These are phyloP conservation scores for Salmacisia buchloeana DNA, from an alignment of 1,284 basidiomycete species.

Conservation along the genomic window DNA sequence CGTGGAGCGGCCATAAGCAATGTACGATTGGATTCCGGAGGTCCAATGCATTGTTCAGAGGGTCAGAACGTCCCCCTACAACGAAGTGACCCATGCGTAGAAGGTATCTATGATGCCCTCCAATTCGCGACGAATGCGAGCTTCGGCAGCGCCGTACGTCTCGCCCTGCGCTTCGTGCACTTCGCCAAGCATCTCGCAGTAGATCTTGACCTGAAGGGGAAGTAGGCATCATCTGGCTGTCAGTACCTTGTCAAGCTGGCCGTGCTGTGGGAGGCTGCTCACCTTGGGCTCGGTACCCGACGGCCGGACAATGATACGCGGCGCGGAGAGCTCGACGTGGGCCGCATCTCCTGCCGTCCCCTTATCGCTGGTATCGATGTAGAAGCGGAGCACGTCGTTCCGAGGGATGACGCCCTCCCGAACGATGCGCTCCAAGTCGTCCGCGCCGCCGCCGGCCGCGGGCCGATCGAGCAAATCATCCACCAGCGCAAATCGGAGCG, in stretches of 20 bases:
- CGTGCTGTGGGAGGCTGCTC: too few relatives aligned
- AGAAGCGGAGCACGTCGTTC: slow-evolving; percentile 42
- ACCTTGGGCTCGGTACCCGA: slow-evolving; percentile 39
- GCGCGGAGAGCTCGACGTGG: slow-evolving; percentile 32
- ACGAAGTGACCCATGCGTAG: slow-evolving; percentile 7
- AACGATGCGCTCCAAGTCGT: slow-evolving; percentile 7
- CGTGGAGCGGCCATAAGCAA: slow-evolving; percentile 40
- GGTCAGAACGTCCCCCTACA: too few relatives aligned
- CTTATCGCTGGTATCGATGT: slow-evolving; percentile 15
- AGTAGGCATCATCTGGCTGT: background rate
- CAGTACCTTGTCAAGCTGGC: background rate
- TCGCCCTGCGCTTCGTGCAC: slow-evolving; percentile 19
- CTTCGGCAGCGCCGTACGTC: slow-evolving; percentile 20
- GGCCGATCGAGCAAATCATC: slow-evolving; percentile 24
- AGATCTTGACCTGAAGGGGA: slow-evolving; percentile 32
- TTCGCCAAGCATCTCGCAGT: slow-evolving; percentile 33
- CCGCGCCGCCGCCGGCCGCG: slow-evolving; percentile 23
- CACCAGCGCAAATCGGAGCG: slow-evolving; percentile 24
- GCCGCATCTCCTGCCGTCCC: slow-evolving; percentile 11
- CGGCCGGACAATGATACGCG: slow-evolving; percentile 37
- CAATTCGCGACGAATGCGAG: slow-evolving; percentile 24
- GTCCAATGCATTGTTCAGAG: too few relatives aligned
- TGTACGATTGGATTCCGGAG: too few relatives aligned
- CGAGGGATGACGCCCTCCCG: slow-evolving; percentile 19
- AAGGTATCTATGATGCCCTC: slow-evolving; percentile 31